Percentiles rank a stretch among this genome's conserved stretches.
phyloP scores from a whole-genome alignment of 2,329 filamentous ascomycete species.

The Alternaria triticimaculans region DNA sequence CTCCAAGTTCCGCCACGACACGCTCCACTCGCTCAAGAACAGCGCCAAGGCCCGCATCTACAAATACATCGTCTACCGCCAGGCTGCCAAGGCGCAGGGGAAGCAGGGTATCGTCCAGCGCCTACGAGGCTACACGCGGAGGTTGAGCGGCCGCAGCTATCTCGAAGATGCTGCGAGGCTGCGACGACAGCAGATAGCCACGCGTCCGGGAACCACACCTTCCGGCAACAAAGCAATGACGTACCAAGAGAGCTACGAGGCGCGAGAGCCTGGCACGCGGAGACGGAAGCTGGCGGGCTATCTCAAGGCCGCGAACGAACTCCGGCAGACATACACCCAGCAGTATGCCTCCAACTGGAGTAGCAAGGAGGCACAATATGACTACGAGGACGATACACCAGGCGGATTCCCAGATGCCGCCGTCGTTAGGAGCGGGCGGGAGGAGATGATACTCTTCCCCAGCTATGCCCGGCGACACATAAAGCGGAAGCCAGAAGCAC shows the following conservation, averaged over 20 bases:
- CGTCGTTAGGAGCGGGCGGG: slow-evolving; percentile 79
- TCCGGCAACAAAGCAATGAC: slow-evolving; percentile 32
- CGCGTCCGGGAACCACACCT: slow-evolving; percentile 31
- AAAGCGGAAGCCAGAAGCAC: slow-evolving; percentile 52
- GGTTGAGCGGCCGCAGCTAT: slow-evolving; percentile 31
- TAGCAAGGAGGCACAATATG: slow-evolving; percentile 53
- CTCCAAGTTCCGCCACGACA: slow-evolving; percentile 75
- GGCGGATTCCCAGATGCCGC: slow-evolving; percentile 84
- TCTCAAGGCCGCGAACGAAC: slow-evolving; percentile 73
- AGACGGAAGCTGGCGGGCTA: slow-evolving; percentile 79
- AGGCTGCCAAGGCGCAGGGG: slow-evolving; percentile 49
- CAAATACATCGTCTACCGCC: slow-evolving; percentile 70
- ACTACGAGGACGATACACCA: slow-evolving; percentile 62
- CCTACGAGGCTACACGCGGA: slow-evolving; percentile 42
- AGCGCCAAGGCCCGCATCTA: slow-evolving; percentile 79
- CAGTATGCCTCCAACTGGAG: slow-evolving; percentile 59
- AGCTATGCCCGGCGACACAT: slow-evolving; percentile 84
- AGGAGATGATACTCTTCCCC: slow-evolving; percentile 94
- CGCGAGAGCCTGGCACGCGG: slow-evolving; percentile 70
- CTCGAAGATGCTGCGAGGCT: slow-evolving; percentile 44
- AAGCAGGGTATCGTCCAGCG: slow-evolving; percentile 40
- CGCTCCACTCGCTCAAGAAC: slow-evolving; percentile 73
- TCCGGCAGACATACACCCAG: slow-evolving; percentile 70
- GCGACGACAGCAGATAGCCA: slow-evolving; percentile 42
- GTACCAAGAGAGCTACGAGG: slow-evolving; percentile 48